phyloP scores from a whole-genome alignment of 768 basidiomycete genomes.

The Panus rudis region DNA sequence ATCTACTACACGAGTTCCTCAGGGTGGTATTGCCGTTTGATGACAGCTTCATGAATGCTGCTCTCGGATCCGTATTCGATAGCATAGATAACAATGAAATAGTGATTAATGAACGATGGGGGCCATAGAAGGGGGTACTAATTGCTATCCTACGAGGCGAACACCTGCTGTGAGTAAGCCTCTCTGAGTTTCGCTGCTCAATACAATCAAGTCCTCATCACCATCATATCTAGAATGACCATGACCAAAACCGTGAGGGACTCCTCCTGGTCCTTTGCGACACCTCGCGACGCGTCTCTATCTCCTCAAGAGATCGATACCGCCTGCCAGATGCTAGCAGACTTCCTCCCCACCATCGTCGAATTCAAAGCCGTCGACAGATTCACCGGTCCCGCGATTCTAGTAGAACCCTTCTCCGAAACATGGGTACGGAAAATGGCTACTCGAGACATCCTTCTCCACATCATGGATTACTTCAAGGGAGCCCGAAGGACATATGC shows the following conservation, averaged over 20 bases:
- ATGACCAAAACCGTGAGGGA: neutral
- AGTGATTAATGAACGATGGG: neutral
- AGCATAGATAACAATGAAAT: neutral
- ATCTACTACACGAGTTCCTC: constrained; percentile 2
- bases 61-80: constrained; percentile 6
- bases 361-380: neutral
- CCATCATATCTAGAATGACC: neutral
- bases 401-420: constrained; percentile 6
- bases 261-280: constrained; percentile 4
- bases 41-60: constrained; percentile 10
- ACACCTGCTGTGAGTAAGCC: constrained; percentile 2
- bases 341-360: neutral
- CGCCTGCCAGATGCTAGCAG: neutral
- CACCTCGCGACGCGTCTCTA: neutral
- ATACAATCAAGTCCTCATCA: neutral
- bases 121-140: neutral
- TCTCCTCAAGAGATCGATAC: neutral
- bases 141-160: neutral
- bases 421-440: constrained; percentile 4
- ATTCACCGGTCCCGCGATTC: neutral
- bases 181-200: neutral
- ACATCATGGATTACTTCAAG: neutral
- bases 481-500: constrained; percentile 5
- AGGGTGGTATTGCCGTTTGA: constrained; percentile 7
- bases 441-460: neutral